Evolutionary conservation across 164 flowering plant genomes (phyloP).

Genomic region (Liriodendron chinense): DNA sequence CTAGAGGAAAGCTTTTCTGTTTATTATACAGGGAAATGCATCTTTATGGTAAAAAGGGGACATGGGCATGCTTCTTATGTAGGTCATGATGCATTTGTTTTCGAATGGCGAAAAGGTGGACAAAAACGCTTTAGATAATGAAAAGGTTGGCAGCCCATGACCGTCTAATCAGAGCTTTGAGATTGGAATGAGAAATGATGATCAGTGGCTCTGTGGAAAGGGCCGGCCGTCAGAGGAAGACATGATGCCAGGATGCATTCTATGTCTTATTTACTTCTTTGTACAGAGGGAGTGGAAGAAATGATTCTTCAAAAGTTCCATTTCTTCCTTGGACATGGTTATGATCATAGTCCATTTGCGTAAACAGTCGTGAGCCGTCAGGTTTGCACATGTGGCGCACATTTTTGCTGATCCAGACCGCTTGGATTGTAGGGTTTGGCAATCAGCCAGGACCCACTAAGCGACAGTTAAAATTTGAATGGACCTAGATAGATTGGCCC

Average conservation of each 20-base stretch:
- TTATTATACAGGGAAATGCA: neutral
- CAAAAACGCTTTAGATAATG: conserved; percentile 4
- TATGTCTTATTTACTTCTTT: conserved; percentile 4
- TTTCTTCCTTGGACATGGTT: neutral
- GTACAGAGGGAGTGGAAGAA: conserved; percentile 13
- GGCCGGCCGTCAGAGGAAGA: conserved; percentile 1
- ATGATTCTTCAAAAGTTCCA: conserved; percentile 4
- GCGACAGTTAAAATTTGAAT: no score
- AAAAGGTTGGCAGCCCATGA: conserved; percentile 6
- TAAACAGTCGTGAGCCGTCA: no score
- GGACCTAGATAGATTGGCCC: no score
- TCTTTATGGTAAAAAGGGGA: neutral
- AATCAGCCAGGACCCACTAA: no score
- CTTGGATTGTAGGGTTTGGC: no score
- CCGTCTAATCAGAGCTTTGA: conserved; percentile 15
- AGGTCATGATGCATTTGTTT: neutral
- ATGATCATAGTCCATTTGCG: no score
- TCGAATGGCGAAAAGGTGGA: neutral
- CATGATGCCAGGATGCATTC: conserved; percentile 5
- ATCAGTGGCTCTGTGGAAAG: neutral
- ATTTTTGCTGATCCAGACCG: no score
- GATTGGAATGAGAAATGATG: conserved; percentile 7
- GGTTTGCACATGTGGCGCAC: no score
- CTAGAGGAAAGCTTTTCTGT: neutral
- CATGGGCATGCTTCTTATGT: neutral